Base-by-base conservation (phyloP, 2,329 filamentous ascomycete genomes). In the Penicillium thymicola region DNA sequence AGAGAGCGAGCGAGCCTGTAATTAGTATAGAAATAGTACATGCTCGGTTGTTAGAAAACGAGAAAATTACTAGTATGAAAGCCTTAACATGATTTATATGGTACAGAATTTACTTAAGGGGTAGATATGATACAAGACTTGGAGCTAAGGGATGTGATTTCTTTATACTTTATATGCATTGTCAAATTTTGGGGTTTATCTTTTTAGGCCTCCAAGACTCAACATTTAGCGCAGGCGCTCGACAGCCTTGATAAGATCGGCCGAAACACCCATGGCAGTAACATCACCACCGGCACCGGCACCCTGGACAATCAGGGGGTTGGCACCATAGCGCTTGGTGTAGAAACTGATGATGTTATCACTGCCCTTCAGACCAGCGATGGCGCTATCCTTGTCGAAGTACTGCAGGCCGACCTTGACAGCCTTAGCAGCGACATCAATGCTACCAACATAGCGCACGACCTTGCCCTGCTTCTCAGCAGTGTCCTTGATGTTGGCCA, bases 271-370 rank as follows among this genome's bases (percentile, higher is more conserved):
- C 93, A 97, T 97, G 28, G 94, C 94, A 34, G 94, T 99, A 51
- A 97, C 92, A 43, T 97, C 92, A 62, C 90, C 92, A 66, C 94
- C 94, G 27, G 94, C 94, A 59, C 92, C 94, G 36, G 91, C 92
- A 58, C 94, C 94, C 79, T 97, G 93, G 61, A 99, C 85, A 71
- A 97, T 96, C 61, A 99, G 81, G 42, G 94, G 92, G 76, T 93
- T 95, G 71, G 81, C 83, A 57, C 92, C 92, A 72, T 99, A 99
- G 68, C 94, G 84, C 81, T 95, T 89, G 6, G 94, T 99, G 78
- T 97, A 96, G 81, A 99, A 97, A 80, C 88, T 96, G 72, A 99
- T 96, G 73, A 99, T 96, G 80, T 99, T 99, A 74, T 97, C 94
- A 75, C 92, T 97, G 36, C 94, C 94, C 83, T 96, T 96, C 56